A percentile compares a stretch with the other conserved stretches of the same genome.
Conservation (phyloP, 1,139 yeast species). For the Blastobotrys arbuscula region DNA sequence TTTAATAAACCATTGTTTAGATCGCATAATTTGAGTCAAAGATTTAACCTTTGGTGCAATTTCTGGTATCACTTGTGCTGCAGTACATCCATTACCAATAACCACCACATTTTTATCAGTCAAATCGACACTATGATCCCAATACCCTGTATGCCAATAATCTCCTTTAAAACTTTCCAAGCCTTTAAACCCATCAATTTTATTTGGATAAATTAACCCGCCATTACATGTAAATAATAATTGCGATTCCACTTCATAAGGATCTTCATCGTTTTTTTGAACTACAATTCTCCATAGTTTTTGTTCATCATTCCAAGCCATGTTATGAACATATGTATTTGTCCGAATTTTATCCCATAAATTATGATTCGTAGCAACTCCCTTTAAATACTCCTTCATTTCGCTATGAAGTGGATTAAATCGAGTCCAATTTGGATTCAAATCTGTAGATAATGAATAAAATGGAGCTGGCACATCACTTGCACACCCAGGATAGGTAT, state of each 20-base stretch:
- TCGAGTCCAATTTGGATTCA: constrained; percentile 28
- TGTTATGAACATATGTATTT: constrained; percentile 21
- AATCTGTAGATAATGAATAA: constrained; percentile 27
- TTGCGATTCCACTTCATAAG: constrained; percentile 17
- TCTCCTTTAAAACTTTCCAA: constrained; percentile 26
- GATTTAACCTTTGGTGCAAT: constrained; percentile 16
- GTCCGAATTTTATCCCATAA: constrained; percentile 20
- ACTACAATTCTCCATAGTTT: constrained; percentile 23
- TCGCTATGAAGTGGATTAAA: constrained; percentile 24
- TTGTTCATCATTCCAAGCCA: constrained; percentile 25
- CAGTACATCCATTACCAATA: constrained; percentile 31
- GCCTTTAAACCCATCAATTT: constrained; percentile 26
- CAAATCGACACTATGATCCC: constrained; percentile 23
- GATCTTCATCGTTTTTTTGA: constrained; percentile 25
- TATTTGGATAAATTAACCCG: constrained; percentile 22
- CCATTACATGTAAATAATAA: constrained; percentile 24
- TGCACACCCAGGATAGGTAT: constrained; percentile 28
- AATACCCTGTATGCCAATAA: constrained; percentile 25
- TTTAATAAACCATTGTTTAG: constrained; percentile 25
- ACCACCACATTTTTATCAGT: constrained; percentile 26
- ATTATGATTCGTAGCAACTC: constrained; percentile 23
- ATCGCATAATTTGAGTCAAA: constrained; percentile 21
- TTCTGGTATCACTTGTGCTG: constrained; percentile 31
- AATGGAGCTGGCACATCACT: constrained; percentile 29
- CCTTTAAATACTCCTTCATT: constrained; percentile 23